Percentiles rank a stretch among this genome's conserved stretches.
These are phyloP conservation scores for Maudiozyma humilis DNA, from an alignment of 1,139 yeast species.

Conservation along the genomic window DNA sequence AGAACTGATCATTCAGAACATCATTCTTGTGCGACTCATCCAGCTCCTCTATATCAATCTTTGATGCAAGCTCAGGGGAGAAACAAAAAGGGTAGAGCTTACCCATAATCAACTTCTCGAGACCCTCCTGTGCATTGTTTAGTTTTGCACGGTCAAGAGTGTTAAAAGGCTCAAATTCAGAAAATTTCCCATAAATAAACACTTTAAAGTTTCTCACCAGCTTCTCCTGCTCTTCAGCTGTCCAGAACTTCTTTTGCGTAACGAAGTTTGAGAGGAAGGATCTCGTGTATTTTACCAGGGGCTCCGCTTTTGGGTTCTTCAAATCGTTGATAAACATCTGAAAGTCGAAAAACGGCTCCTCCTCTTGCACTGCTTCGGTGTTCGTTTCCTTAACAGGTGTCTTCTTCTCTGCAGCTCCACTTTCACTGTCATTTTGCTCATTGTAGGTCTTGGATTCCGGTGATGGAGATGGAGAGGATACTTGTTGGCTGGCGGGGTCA, in stretches of 20 bases:
- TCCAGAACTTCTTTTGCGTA: constrained; percentile 51
- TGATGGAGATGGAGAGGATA: neutral
- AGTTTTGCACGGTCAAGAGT: constrained; percentile 52
- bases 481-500: constrained; percentile 13
- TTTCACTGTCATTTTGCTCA: neutral
- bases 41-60: constrained; percentile 28
- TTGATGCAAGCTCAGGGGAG: constrained; percentile 59
- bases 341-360: constrained; percentile 46
- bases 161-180: constrained; percentile 64
- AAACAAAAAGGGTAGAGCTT: constrained; percentile 70
- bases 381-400: neutral
- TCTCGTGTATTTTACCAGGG: constrained; percentile 76
- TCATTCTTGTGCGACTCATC: constrained; percentile 54
- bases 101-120: constrained; percentile 89
- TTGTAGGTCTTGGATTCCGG: neutral
- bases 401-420: neutral
- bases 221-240: constrained; percentile 68
- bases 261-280: constrained; percentile 72
- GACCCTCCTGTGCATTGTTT: constrained; percentile 77
- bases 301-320: constrained; percentile 72
- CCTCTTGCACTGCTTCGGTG: constrained; percentile 9
- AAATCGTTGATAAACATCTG: constrained; percentile 69
- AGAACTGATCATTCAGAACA: constrained; percentile 48
- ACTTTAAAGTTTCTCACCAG: constrained; percentile 63
- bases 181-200: constrained; percentile 62